A percentile compares a stretch with the other conserved stretches of the same genome.
Conservation (phyloP, 331 rosid genomes). For the Acacia pycnantha region DNA sequence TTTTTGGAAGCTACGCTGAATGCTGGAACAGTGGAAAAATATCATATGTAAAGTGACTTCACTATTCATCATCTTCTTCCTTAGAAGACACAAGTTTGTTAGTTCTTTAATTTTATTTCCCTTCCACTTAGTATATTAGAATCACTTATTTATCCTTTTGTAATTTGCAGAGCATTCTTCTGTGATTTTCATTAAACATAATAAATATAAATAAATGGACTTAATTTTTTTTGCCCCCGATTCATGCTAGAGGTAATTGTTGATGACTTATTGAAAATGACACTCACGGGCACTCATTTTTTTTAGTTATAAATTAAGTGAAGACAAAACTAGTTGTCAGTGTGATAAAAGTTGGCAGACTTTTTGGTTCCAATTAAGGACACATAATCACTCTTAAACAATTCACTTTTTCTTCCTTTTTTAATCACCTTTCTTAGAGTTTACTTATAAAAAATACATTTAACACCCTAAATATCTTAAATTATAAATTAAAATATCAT, state of each 20-base stretch:
- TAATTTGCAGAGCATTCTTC: too few relatives aligned
- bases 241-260: neutral
- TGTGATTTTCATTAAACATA: too few relatives aligned
- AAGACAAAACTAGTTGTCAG: conserved; percentile 34
- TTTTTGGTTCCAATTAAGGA: conserved; percentile 35
- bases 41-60: too few relatives aligned
- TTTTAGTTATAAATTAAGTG: conserved; percentile 15
- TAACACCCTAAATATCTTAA: neutral
- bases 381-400: conserved; percentile 31
- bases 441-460: neutral
- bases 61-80: too few relatives aligned
- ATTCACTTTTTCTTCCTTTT: neutral
- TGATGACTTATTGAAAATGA: conserved; percentile 37
- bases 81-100: too few relatives aligned
- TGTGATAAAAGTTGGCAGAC: conserved; percentile 33
- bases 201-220: too few relatives aligned
- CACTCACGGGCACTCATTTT: conserved; percentile 17
- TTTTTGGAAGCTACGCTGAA: too few relatives aligned
- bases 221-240: too few relatives aligned
- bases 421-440: conserved; percentile 8
- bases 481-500: neutral
- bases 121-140: too few relatives aligned
- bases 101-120: too few relatives aligned
- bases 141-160: too few relatives aligned
- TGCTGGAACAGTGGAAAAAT: too few relatives aligned